Evolutionary conservation across 208 protist genomes (phyloP), one percentile per base, ranked within the genome.

Genomic region (Trypanosoma lewisi): DNA sequence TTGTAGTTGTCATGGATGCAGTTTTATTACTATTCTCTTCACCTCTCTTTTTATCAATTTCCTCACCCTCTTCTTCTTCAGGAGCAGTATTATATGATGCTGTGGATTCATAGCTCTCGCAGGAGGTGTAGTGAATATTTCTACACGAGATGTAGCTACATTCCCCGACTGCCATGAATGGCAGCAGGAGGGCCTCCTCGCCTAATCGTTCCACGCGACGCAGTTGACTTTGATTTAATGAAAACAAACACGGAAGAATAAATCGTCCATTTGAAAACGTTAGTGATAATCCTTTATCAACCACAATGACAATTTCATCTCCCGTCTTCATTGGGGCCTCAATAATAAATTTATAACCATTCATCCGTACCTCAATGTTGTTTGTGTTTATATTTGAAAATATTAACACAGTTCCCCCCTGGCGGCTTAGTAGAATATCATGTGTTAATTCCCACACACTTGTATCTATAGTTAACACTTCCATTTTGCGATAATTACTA

Each of bases 121-220:
- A 66, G 30, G 81, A 83, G 37, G 72, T 70, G 37, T 85, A 78
- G 2, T 73, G 80, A 27, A 87, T 75, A 30, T 82, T 62, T 19
- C 68, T 28, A 50, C 77, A 89, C 45, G 75, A 63, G 7, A 94
- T 51, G 67, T 85, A 90, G 69, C 87, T 94, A 28, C 78, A 82
- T 54, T 94, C 87, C 28, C 83, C 82, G 25, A 91, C 37, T 37
- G 80, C 82, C 50, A 85, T 78, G 64, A 83, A 94, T 1, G 87
- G 87, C 30, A 85, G 58, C 41, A 94, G 57, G 53, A 72, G 59
- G 45, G 64, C 54, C 51, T 83, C 80, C 39, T 77, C 80, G 16
- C 70, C 69, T 27, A 75, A 63, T 31, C 51, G 61, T 25, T 80
- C 67, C 27, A 70, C 47, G 48, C 50, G 50, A 2, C 70, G 58